Evolutionary conservation across 148 eudicot genomes (phyloP), one percentile per base, ranked within the genome.

Genomic region (Cornus controversa): DNA sequence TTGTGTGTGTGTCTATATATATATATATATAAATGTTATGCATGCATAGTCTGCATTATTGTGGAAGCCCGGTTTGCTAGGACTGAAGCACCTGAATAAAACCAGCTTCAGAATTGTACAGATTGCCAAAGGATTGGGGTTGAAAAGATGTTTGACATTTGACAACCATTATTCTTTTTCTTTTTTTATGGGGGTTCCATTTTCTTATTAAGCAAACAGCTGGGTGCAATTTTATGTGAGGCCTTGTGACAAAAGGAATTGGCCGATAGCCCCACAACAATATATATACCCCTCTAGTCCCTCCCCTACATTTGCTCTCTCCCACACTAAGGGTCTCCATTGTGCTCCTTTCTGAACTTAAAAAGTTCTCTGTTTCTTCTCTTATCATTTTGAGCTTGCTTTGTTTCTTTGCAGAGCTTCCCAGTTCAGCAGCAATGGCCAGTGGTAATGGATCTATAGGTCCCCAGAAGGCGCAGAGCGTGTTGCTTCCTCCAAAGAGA

Each of bases 401-500:
- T 4, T 53, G 26, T 71, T 28, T 67, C 47, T 53, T 24, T 8
- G 29, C 77, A 72, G 77, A 76, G 67, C 80, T 50, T 65, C 10
- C 8, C 18, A 73, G 29, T 63, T 78, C 7, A 2, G 45, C 45
- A 10, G 70, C n/a, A n/a, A 71, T 76, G 79, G 80, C 73, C 22
- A 16, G 53, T 66, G 37, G 57, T 16, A 53, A 18, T 0, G 54
- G 77, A 50, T 79, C 72, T 45, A 22, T 72, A 18, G 73, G 73
- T 62, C 62, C 24, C 45, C 3, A 23, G 40, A 66, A 75, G 14
- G 42, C 1, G 26, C 28, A 25, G 25, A 75, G 26, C 25, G 60
- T 75, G 8, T 66, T 64, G 66, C 71, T 72, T 66, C 81, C 77
- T 27, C 81, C 57, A 16, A 50, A 3, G 57, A 50, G 57, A 50